phyloP scores from a whole-genome alignment of 192 early-diverging fungal genomes.

The Glomus cerebriforme region DNA sequence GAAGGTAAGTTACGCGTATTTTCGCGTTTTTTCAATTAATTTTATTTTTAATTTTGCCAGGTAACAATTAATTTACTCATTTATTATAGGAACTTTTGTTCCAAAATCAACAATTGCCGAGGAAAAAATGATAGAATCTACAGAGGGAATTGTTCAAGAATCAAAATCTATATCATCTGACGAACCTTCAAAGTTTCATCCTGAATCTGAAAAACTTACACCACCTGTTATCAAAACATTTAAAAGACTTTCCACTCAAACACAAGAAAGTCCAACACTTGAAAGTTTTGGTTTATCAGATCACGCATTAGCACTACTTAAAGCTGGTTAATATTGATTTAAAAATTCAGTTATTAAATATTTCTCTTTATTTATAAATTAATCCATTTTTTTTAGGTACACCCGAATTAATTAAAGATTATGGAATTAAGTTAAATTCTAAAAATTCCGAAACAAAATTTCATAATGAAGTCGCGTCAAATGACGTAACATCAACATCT shows the following conservation, averaged over 20 bases:
- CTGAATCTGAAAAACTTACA: neutral
- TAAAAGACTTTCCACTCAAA: neutral
- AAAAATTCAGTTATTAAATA: neutral
- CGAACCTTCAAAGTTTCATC: neutral
- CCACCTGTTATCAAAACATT: neutral
- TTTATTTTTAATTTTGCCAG: neutral
- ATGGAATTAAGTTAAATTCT: neutral
- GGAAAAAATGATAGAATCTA: neutral
- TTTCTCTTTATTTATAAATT: neutral
- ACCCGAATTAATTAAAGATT: neutral
- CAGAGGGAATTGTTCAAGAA: neutral
- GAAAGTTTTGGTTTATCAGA: slow-evolving; percentile 11
- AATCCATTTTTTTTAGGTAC: neutral
- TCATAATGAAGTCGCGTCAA: neutral
- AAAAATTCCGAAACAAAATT: neutral
- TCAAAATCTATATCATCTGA: neutral
- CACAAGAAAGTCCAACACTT: slow-evolving; percentile 9
- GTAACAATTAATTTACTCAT: neutral
- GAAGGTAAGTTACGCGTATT: neutral
- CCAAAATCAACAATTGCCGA: neutral
- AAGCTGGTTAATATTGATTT: neutral
- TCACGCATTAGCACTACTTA: neutral
- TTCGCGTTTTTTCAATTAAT: neutral
- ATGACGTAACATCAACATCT: neutral
- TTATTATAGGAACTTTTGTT: neutral